A percentile compares a stretch with the other conserved stretches of the same genome.
Evolutionary conservation across 2,329 filamentous ascomycete species (phyloP).

Genomic region (Apiospora marii): DNA sequence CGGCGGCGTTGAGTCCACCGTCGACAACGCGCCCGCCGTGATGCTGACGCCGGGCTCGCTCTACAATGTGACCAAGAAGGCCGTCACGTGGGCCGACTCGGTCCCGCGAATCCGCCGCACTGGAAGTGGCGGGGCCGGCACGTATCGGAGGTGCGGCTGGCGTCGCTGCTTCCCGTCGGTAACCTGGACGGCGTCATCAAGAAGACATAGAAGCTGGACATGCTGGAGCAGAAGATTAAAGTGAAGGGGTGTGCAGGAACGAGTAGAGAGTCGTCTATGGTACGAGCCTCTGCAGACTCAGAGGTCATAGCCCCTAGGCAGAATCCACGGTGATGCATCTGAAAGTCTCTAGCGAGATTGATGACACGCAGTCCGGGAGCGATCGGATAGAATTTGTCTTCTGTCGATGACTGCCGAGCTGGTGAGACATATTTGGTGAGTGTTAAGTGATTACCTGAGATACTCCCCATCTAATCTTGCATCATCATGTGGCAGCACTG

Average conservation of each 20-base stretch:
- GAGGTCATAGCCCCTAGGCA: background rate
- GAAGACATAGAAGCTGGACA: constrained; percentile 25
- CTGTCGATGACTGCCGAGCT: background rate
- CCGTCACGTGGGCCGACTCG: background rate
- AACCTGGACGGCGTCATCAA: background rate
- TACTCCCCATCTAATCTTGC: background rate
- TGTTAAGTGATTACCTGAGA: background rate
- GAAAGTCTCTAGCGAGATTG: background rate
- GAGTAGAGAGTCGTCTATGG: background rate
- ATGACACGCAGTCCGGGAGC: no score
- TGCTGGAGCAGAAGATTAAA: constrained; percentile 29
- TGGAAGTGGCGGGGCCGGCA: background rate
- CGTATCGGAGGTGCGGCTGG: background rate
- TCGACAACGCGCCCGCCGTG: constrained; percentile 33
- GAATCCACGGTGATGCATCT: background rate
- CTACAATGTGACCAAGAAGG: background rate
- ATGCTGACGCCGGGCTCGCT: background rate
- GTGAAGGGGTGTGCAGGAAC: constrained; percentile 15
- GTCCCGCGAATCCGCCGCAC: background rate
- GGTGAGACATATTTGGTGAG: background rate
- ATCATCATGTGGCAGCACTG: background rate
- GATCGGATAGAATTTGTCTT: no score
- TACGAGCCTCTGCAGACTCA: background rate
- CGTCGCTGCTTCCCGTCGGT: background rate
- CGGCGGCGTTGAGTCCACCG: constrained; percentile 15